Base-by-base conservation (phyloP, 371 early-diverging fungal genomes). In the Nematocida sp. region DNA sequence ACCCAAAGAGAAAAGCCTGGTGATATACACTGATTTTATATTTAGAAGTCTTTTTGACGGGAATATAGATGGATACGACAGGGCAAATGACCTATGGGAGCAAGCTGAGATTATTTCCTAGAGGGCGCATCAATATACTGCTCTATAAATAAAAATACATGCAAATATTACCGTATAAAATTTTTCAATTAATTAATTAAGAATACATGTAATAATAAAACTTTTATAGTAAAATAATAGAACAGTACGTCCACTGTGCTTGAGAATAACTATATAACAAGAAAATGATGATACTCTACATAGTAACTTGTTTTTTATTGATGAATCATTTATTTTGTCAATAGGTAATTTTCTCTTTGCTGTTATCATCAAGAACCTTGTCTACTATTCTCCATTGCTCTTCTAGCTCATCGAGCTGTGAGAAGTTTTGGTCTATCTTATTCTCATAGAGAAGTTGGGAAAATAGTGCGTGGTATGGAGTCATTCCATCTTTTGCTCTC, bases 351-450 rank as follows among this genome's bases (percentile, higher is more conserved):
- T 47, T 38, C 3, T 13, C 4, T 39, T 48, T 28, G 9, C 42
- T n/a, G 0, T 11, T n/a, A 39, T 38, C 13, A 38, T 71, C 63
- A 26, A 71, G 51, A 30, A 71, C 48, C 20, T 39, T 42, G 49
- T 71, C 61, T 3, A 71, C 75, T 23, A 71, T 61, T 30, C 63
- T 60, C 75, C 75, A 71, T 35, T 71, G 75, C 75, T 60, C 42
- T 20, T 71, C 48, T 71, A 71, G 36, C 30, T 71, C 75, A 1
- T 40, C 26, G 20, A 48, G 60, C 5, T 18, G 25, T 7, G 75
- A 42, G 9, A 71, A 71, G 63, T 63, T 39, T 1, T 33, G 33
- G 35, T n/a, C 9, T 9, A 18, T 7, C 16, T 59, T 20, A 13
- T 18, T 23, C 20, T 59, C 20, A 25, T 49, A 50, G 13, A 71